Conservation (phyloP, 176 grass and related monocot genomes). For the Cenchrus fungigraminus region DNA sequence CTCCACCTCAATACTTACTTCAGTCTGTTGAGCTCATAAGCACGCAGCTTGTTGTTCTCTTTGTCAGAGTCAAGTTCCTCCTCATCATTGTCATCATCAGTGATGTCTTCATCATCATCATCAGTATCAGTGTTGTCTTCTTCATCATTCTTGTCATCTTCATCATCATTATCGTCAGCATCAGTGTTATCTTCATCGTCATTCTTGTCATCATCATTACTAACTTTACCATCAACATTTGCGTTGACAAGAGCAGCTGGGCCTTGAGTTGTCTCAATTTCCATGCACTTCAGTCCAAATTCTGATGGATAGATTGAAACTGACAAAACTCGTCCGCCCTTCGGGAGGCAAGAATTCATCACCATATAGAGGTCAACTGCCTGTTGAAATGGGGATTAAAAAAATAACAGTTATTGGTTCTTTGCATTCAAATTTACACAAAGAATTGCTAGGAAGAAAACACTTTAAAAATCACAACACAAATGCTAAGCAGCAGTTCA, state of each 20-base stretch:
- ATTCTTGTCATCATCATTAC: constrained; percentile 11
- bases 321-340: constrained; percentile 68
- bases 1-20: constrained; percentile 48
- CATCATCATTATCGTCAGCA: constrained; percentile 21
- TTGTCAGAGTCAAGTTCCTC: constrained; percentile 49
- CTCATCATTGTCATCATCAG: constrained; percentile 34
- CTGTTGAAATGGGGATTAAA: constrained; percentile 41
- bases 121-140: constrained; percentile 16
- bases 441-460: no score
- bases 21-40: constrained; percentile 89
- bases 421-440: not conserved
- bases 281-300: constrained; percentile 86
- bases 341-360: constrained; percentile 77
- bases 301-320: constrained; percentile 85
- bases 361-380: constrained; percentile 90
- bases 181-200: constrained; percentile 7
- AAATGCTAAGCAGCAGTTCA: not conserved
- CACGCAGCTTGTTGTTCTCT: constrained; percentile 74
- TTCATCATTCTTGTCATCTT: constrained; percentile 7
- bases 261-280: constrained; percentile 74
- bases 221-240: constrained; percentile 27
- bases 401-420: not conserved
- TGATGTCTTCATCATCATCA: constrained; percentile 27
- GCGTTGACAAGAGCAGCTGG: constrained; percentile 61
- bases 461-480: not conserved